phyloP scores from a whole-genome alignment of 805 yeast species.

The Kodamaea neixiangensis region DNA sequence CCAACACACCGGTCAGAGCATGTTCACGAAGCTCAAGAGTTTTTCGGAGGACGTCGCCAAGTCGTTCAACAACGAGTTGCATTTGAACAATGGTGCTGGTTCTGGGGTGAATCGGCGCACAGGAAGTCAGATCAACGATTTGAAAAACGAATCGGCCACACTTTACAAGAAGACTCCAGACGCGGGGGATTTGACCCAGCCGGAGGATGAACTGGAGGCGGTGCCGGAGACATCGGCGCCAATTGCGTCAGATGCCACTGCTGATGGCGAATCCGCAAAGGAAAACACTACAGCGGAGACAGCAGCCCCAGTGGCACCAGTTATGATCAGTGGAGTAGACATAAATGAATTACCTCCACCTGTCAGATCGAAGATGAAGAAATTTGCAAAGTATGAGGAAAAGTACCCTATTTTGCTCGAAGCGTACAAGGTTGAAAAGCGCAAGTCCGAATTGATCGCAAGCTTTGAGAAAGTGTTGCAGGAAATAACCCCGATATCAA shows the following conservation, averaged over 20 bases:
- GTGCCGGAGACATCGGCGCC: conserved; percentile 4
- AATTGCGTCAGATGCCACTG: conserved; percentile 3
- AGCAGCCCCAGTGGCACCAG: background rate
- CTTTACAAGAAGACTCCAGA: conserved; percentile 50
- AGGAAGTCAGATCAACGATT: conserved; percentile 22
- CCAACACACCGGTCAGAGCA: conserved; percentile 10
- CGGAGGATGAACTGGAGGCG: conserved; percentile 38
- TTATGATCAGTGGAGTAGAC: conserved; percentile 4
- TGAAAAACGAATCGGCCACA: conserved; percentile 36
- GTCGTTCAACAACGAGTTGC: conserved; percentile 36
- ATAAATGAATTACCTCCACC: conserved; percentile 55
- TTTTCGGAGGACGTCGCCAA: conserved; percentile 49
- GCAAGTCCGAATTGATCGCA: conserved; percentile 57
- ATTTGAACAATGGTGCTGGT: conserved; percentile 19
- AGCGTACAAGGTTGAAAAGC: conserved; percentile 83
- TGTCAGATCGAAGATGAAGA: conserved; percentile 62
- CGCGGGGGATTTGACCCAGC: conserved; percentile 46
- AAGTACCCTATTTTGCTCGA: conserved; percentile 83
- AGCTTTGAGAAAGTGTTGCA: conserved; percentile 68
- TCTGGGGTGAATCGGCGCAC: conserved; percentile 20
- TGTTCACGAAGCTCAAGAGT: conserved; percentile 45
- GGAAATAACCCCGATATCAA: conserved; percentile 80
- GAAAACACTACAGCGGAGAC: background rate
- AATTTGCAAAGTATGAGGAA: conserved; percentile 83
- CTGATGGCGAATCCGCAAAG: background rate